phyloP scores from a whole-genome alignment of 768 basidiomycete genomes.

The Amanita jacksonii region DNA sequence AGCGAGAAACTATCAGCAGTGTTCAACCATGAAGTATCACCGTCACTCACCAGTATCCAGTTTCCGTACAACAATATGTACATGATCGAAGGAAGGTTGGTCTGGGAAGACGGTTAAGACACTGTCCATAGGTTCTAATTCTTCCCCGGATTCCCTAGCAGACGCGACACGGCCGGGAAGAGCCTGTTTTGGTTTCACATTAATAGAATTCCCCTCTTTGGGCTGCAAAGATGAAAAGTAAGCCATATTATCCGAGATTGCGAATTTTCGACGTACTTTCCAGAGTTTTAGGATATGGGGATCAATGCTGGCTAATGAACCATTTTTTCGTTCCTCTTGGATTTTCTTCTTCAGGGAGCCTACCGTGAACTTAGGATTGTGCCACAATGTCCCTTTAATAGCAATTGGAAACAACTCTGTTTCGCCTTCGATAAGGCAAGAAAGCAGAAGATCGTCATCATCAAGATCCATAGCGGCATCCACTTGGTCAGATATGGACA shows the following conservation, averaged over 20 bases:
- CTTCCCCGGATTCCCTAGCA: constrained; percentile 7
- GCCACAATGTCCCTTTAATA: constrained; percentile 9
- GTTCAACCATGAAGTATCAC: constrained; percentile 7
- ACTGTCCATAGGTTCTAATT: constrained; percentile 8
- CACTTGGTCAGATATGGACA: constrained; percentile 5
- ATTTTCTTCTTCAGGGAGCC: constrained; percentile 9
- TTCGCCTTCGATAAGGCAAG: constrained; percentile 10
- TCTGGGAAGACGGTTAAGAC: constrained; percentile 10
- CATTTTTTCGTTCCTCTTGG: constrained; percentile 9
- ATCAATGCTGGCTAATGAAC: constrained; percentile 9
- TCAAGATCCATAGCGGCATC: constrained; percentile 7
- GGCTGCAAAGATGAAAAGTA: constrained; percentile 5
- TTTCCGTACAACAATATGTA: constrained; percentile 11
- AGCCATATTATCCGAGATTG: constrained; percentile 8
- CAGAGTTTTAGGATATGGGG: constrained; percentile 9
- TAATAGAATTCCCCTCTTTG: constrained; percentile 6
- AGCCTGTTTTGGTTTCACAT: constrained; percentile 9
- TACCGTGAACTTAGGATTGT: constrained; percentile 8
- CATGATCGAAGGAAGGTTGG: constrained; percentile 10
- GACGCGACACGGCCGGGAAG: constrained; percentile 5
- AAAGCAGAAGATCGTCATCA: constrained; percentile 10
- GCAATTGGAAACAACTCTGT: constrained; percentile 8
- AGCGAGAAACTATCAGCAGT: constrained; percentile 6
- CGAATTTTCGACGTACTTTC: constrained; percentile 7
- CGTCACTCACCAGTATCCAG: constrained; percentile 10